Percentiles rank a stretch among this genome's conserved stretches.
phyloP scores from a whole-genome alignment of 2,329 filamentous ascomycete species.

The Dactylonectria estremocensis region DNA sequence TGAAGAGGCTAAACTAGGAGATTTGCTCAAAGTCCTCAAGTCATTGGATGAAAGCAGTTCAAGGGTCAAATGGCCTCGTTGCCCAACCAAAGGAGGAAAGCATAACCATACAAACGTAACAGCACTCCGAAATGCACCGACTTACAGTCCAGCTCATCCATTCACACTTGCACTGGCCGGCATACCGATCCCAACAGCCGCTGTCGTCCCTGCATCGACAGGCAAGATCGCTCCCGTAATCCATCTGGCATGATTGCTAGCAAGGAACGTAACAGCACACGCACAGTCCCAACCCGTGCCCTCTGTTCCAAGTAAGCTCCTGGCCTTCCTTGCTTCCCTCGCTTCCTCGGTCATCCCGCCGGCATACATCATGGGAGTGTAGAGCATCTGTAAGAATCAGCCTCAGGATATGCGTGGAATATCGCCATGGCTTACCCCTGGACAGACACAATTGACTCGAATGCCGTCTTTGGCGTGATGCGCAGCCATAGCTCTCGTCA shows the following conservation, averaged over 20 bases:
- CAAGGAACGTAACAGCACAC: constrained; percentile 57
- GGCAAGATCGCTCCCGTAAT: constrained; percentile 59
- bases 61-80: no score
- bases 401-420: neutral
- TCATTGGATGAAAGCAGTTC: no score
- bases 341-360: constrained; percentile 58
- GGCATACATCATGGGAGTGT: no score
- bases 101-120: no score
- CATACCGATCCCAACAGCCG: no score
- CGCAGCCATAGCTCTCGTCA: constrained; percentile 67
- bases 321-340: constrained; percentile 46
- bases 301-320: constrained; percentile 56
- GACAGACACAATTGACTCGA: constrained; percentile 66
- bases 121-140: no score
- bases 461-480: constrained; percentile 63
- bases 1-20: no score
- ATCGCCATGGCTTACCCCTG: constrained; percentile 51
- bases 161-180: no score
- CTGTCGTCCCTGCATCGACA: constrained; percentile 57
- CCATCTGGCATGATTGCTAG: constrained; percentile 59
- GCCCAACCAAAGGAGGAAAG: no score
- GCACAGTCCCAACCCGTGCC: constrained; percentile 62
- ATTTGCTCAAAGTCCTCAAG: no score
- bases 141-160: no score
- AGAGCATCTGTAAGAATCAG: no score